Conservation (phyloP, 2,329 filamentous ascomycete genomes). For the Penicillium carneum region DNA sequence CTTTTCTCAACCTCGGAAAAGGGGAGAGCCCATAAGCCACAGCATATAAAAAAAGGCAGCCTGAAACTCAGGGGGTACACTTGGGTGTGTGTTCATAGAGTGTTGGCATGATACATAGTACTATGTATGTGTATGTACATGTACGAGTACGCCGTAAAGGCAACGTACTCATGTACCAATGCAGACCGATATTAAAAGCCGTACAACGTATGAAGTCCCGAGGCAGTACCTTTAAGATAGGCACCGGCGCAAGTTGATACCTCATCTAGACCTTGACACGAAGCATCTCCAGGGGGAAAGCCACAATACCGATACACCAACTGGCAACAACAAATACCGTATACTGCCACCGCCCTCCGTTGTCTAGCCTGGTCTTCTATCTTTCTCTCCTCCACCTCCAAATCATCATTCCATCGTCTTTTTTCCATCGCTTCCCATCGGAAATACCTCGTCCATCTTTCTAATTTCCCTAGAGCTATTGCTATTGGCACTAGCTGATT, state of each 20-base stretch:
- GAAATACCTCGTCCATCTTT: slow-evolving; percentile 31
- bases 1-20: slow-evolving; percentile 1
- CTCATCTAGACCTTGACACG: background rate
- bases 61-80: slow-evolving; percentile 22
- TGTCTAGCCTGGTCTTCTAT: slow-evolving; percentile 34
- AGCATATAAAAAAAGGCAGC: slow-evolving; percentile 7
- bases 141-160: background rate
- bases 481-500: slow-evolving; percentile 34
- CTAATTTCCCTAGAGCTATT: slow-evolving; percentile 30
- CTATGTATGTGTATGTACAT: background rate
- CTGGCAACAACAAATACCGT: slow-evolving; percentile 21
- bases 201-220: background rate
- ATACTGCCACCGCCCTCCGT: slow-evolving; percentile 34
- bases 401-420: slow-evolving; percentile 37
- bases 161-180: background rate
- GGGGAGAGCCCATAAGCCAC: slow-evolving; percentile 6
- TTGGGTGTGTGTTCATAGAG: slow-evolving; percentile 1
- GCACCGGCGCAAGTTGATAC: background rate
- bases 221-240: background rate
- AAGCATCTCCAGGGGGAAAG: slow-evolving; percentile 6
- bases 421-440: slow-evolving; percentile 32
- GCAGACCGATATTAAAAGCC: background rate
- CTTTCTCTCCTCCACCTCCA: slow-evolving; percentile 35
- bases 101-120: background rate
- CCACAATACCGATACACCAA: slow-evolving; percentile 16